Evolutionary conservation across 2,329 filamentous ascomycete species (phyloP), one percentile per base, ranked within the genome.

Genomic region (Colletotrichum falcatum): DNA sequence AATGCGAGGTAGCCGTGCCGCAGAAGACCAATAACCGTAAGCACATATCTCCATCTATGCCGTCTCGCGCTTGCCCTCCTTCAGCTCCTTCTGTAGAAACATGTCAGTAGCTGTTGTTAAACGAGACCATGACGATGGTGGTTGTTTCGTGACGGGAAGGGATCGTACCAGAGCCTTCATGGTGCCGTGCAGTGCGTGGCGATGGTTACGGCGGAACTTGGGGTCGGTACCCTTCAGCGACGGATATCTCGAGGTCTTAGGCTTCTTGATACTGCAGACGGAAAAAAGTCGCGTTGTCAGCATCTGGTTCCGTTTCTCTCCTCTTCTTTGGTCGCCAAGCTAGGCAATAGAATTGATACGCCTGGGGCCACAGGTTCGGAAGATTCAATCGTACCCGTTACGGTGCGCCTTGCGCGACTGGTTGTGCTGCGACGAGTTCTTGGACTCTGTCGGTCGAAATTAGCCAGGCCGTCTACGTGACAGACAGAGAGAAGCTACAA

Each of bases 341-440:
- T 35, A 2, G n/a, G 16, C 5, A 3, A 39, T 56, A 8, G 6
- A 2, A 51, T 5, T 18, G 4, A 11, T 49, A 39, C n/a, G 33
- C 8, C 3, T n/a, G 5, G 12, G 20, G 12, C 33, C 1, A 33
- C 20, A 16, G 7, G 6, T 16, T 46, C 3, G 33, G 23, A n/a
- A 55, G 12, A 33, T 20, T 42, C 30, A 56, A 74, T 88, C 92
- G 80, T 92, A 98, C 95, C 96, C 96, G 90, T 99, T 99, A 84
- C 92, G 92, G 92, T 99, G 96, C 88, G 94, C 95, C 93, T 99
- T 99, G 89, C 93, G 93, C 85, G 90, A 91, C 91, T 96, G 93
- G 88, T 98, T 98, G 89, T 98, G 94, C 90, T 98, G 95, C 82
- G 95, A 98, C 88, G 94, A 97, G 92, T 98, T 98, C 94, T 98